phyloP scores from a whole-genome alignment of 169 alveolate species.

The Perkinsus marinus region DNA sequence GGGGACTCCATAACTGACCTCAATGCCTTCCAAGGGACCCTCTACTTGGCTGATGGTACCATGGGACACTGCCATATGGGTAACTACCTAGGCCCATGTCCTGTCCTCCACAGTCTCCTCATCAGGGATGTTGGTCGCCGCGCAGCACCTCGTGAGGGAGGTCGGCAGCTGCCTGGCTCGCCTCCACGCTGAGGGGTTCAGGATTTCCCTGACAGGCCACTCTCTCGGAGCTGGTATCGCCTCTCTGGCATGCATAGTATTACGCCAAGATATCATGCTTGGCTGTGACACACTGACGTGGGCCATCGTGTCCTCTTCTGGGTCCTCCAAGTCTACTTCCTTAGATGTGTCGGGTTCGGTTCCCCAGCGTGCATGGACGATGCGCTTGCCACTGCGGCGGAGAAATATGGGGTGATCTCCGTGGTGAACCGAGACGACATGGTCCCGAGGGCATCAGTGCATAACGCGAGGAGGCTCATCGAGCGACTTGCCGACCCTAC shows the following conservation, averaged over 20 bases:
- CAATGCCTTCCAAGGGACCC: background rate
- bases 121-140: background rate
- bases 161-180: background rate
- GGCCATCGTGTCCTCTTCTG: background rate
- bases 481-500: background rate
- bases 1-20: background rate
- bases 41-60: background rate
- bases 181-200: background rate
- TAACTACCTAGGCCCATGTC: background rate
- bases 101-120: background rate
- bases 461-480: background rate
- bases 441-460: background rate
- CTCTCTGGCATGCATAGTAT: background rate
- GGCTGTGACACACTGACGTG: background rate
- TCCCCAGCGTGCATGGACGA: background rate
- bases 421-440: background rate
- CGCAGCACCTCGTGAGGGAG: background rate
- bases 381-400: background rate
- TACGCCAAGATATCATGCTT: background rate
- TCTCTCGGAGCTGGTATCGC: background rate
- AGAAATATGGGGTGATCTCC: background rate
- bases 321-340: background rate
- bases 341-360: background rate
- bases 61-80: background rate
- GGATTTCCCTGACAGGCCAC: background rate